phyloP scores from a whole-genome alignment of 306 rosid species.

The Fragaria nilgerrensis region DNA sequence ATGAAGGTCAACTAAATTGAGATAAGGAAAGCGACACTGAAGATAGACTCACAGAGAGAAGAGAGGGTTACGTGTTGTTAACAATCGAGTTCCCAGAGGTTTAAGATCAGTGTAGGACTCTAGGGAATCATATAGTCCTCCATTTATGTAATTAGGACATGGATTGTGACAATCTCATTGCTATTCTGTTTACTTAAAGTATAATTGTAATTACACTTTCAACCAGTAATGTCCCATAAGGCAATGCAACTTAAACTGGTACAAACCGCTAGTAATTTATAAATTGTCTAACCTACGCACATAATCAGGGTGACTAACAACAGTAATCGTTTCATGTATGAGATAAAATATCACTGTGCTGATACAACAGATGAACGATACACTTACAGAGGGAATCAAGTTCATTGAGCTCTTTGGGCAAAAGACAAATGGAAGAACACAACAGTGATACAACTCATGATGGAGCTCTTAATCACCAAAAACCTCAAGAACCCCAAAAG shows the following conservation, averaged over 20 bases:
- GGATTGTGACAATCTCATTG: background rate
- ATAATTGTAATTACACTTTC: background rate
- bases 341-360: background rate
- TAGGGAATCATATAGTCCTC: background rate
- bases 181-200: background rate
- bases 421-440: background rate
- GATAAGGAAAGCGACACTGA: background rate
- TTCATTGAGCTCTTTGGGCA: background rate
- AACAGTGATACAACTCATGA: conserved; percentile 18
- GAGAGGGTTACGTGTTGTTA: conserved; percentile 38
- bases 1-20: conserved; percentile 12
- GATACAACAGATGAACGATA: background rate
- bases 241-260: background rate
- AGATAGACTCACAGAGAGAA: background rate
- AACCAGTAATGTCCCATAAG: background rate
- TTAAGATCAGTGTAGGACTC: background rate
- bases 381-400: conserved; percentile 2
- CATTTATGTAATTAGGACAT: background rate
- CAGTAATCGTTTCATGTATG: background rate
- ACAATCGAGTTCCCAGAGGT: conserved; percentile 16
- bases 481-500: conserved; percentile 21
- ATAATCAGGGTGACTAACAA: background rate
- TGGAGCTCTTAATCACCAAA: conserved; percentile 17
- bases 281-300: background rate
- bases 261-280: background rate